Percentiles rank a stretch among this genome's conserved stretches.
Conservation (phyloP, 306 rosid genomes). For the Prunus dulcis region DNA sequence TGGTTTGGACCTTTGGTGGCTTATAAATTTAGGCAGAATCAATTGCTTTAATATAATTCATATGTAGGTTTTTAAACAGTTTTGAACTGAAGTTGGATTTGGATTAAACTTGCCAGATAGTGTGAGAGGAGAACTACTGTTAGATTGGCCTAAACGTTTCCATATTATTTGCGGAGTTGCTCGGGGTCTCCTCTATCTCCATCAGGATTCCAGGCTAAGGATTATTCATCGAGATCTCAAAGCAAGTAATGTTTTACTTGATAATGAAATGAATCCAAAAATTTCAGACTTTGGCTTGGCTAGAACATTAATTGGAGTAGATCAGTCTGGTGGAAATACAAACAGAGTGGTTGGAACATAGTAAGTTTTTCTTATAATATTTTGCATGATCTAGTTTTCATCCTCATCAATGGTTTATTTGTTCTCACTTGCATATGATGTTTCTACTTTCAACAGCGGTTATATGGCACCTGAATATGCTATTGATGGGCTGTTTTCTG, state of each 20-base stretch:
- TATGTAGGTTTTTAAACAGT: not conserved
- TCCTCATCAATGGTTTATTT: too few species aligned
- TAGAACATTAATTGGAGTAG: constrained; percentile 37
- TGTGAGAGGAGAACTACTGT: not conserved
- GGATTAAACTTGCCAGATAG: constrained; percentile 7
- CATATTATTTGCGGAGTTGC: constrained; percentile 23
- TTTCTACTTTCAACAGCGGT: constrained; percentile 32
- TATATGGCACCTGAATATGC: constrained; percentile 65
- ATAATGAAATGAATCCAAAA: constrained; percentile 44
- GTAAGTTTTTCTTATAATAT: constrained; percentile 29
- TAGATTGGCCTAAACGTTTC: constrained; percentile 22
- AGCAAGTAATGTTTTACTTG: constrained; percentile 56
- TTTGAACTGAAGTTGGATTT: not conserved
- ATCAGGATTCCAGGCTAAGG: constrained; percentile 37
- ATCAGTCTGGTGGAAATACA: constrained; percentile 50
- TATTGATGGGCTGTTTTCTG: constrained; percentile 42
- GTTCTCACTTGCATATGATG: not conserved
- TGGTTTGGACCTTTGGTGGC: constrained; percentile 32
- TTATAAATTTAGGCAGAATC: not conserved
- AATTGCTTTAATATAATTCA: not conserved
- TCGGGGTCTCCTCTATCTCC: constrained; percentile 30
- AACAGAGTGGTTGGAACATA: constrained; percentile 61
- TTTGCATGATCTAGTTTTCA: not conserved
- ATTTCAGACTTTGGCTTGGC: constrained; percentile 69
- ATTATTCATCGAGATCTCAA: constrained; percentile 59